A percentile compares a stretch with the other conserved stretches of the same genome.
These are phyloP conservation scores for Ophiocordyceps unilateralis DNA, from an alignment of 2,329 filamentous ascomycete species.

Conservation along the genomic window DNA sequence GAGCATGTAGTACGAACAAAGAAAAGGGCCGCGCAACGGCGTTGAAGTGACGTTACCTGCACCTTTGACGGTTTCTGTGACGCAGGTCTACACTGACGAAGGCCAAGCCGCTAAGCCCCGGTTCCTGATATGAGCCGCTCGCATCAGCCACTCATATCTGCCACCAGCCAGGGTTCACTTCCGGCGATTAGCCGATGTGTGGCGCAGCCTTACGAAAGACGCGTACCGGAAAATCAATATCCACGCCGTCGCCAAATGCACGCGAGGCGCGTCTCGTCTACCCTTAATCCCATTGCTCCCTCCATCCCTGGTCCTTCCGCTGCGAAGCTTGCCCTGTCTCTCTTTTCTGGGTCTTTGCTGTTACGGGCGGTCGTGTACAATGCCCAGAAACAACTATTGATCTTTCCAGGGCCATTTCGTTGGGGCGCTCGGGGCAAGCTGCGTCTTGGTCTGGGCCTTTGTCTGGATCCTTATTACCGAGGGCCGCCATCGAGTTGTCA, in stretches of 20 bases:
- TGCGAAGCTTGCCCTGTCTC: neutral
- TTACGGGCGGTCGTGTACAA: neutral
- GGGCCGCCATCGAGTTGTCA: neutral
- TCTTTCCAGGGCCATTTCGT: neutral
- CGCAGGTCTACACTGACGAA: neutral
- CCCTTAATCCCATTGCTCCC: neutral
- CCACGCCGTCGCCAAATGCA: neutral
- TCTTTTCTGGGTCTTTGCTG: neutral
- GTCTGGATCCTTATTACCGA: neutral
- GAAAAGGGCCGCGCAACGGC: too few species aligned
- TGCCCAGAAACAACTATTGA: neutral
- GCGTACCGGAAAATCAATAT: neutral
- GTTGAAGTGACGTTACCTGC: slow-evolving; percentile 1
- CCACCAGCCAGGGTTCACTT: too few species aligned
- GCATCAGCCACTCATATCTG: too few species aligned
- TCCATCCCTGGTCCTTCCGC: neutral
- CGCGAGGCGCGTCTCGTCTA: neutral
- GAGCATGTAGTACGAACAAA: neutral
- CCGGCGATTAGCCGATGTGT: too few species aligned
- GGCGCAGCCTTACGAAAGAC: neutral
- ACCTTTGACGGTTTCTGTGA: neutral
- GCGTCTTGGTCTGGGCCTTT: neutral
- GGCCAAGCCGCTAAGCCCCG: slow-evolving; percentile 1
- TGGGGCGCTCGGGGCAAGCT: neutral
- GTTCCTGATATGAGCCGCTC: too few species aligned